Evolutionary conservation across 2,329 filamentous ascomycete genomes (phyloP), one percentile per base, ranked within the genome.

Genomic region (Byssothecium circinans): DNA sequence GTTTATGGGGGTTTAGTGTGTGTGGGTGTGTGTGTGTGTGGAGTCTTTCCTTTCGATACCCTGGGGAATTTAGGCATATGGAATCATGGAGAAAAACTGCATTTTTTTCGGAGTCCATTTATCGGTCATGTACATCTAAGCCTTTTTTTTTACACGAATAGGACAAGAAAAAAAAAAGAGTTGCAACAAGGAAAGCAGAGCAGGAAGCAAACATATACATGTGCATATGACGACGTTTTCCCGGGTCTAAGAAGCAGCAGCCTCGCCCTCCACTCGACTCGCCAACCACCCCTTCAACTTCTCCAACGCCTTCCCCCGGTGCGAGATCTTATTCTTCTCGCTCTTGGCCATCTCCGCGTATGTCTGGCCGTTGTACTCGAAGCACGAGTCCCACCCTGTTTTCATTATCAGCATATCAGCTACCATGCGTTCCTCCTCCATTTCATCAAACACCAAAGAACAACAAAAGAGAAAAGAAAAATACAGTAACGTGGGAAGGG

Each of bases 351-450:
- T 99, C 76, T 99, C 94, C 22, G 94, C 94, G 69, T 95, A 86
- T 76, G 94, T 99, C 74, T 63, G 50, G 34, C 91, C 91, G 56
- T 95, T 81, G 60, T 95, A 92, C 74, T 99, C 94, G 63, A 99
- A 99, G 56, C 95, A 87, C 2, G 94, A 84, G 71, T 99, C 94
- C 94, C 94, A 99, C 37, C 92, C 91, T 95, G n/a, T n/a, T n/a
- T n/a, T n/a, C n/a, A n/a, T n/a, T n/a, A 20, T 45, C 18, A 27
- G 11, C 10, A 38, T 20, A 29, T 57, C 29, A 56, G 50, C 43
- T 23, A 47, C n/a, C 30, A 35, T 36, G 12, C 18, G 8, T 47
- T 15, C 19, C n/a, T 23, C 23, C 27, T 5, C 8, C 25, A 17
- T 15, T 25, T 17, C 15, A 12, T 30, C 18, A 20, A 37, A 8